Base-by-base conservation (phyloP, 352 stramenopile genomes). In the Phytophthora citrophthora region DNA sequence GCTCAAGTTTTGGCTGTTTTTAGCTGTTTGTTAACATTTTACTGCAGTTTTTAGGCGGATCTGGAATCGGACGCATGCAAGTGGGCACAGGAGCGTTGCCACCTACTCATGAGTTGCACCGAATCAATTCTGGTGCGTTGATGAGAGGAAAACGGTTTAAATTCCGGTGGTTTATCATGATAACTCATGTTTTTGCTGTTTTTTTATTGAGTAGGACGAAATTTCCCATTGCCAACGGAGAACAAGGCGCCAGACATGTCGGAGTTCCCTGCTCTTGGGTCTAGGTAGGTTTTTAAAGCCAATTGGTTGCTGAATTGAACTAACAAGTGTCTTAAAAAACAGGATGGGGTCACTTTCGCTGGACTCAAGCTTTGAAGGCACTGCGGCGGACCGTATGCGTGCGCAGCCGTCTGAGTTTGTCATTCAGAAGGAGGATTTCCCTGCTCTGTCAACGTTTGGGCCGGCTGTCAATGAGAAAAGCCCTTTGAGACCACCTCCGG, bases 381-480 rank as follows among this genome's bases (percentile, higher is more conserved):
- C 60, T 2, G 53, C 60, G 8, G 61, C 68, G 31, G 65, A 77
- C 41, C 73, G 77, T 0, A 68, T 77, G 57, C 74, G 80, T 2
- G 68, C 75, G 7, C 80, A 81, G 39, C 76, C 72, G 26, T 89
- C 86, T 7, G 86, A 95, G 64, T 95, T 95, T 76, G 77, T 90
- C 27, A 93, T 95, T 51, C 86, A 95, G 63, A 95, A 95, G 53
- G 86, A 95, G 49, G 86, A 95, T 31, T 95, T 95, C 50, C 86
- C 86, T 10, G 86, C 86, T 18, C 72, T 95, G 3, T 93, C 83
- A n/a, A 80, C 86, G 4, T 91, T 95, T 64, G 68, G 64, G 16
- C 63, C 67, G 11, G 70, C 59, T 20, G 70, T 58, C 24, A 81
- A 54, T 54, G 85, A 91, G 32, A 91, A 91, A 66, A 72, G 61